A percentile compares a stretch with the other conserved stretches of the same genome.
Conservation (phyloP, 2,329 filamentous ascomycete species). For the Pestalotiopsis sp. region DNA sequence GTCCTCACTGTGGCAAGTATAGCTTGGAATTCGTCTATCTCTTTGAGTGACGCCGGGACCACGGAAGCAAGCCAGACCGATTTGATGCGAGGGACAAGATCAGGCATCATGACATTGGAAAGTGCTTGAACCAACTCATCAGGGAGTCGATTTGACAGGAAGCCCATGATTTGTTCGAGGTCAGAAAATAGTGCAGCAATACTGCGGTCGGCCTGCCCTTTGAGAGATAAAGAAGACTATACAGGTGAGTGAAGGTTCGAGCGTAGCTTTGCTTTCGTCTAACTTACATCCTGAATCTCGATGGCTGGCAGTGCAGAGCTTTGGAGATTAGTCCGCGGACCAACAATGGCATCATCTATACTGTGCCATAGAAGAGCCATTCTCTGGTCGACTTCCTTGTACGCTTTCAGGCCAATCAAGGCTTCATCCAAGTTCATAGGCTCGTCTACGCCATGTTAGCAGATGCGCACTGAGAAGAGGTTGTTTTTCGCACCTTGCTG, state of each 20-base stretch:
- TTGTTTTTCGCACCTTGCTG: conserved; percentile 47
- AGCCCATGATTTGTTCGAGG: conserved; percentile 52
- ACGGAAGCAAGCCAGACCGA: conserved; percentile 74
- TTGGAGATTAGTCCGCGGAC: conserved; percentile 57
- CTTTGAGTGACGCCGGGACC: conserved; percentile 74
- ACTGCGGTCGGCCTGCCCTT: conserved; percentile 44
- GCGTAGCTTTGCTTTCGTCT: not conserved
- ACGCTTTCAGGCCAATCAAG: conserved; percentile 58
- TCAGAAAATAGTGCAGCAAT: conserved; percentile 57
- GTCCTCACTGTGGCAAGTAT: conserved; percentile 65
- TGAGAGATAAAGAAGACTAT: conserved; percentile 46
- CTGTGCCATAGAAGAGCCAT: conserved; percentile 65
- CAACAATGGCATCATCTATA: conserved; percentile 62
- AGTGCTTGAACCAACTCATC: conserved; percentile 60
- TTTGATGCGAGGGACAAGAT: conserved; percentile 69
- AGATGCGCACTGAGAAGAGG: not conserved
- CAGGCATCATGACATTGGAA: conserved; percentile 70
- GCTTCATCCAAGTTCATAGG: conserved; percentile 57
- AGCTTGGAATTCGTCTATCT: conserved; percentile 72
- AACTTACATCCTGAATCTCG: conserved; percentile 41
- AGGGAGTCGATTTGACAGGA: conserved; percentile 55
- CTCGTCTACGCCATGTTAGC: conserved; percentile 41
- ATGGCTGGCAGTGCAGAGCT: conserved; percentile 40
- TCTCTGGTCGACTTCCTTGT: conserved; percentile 62
- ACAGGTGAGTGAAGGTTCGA: conserved; percentile 18